A percentile compares a stretch with the other conserved stretches of the same genome.
Evolutionary conservation across 768 basidiomycete species (phyloP).

Genomic region (Mrakia gelida): DNA sequence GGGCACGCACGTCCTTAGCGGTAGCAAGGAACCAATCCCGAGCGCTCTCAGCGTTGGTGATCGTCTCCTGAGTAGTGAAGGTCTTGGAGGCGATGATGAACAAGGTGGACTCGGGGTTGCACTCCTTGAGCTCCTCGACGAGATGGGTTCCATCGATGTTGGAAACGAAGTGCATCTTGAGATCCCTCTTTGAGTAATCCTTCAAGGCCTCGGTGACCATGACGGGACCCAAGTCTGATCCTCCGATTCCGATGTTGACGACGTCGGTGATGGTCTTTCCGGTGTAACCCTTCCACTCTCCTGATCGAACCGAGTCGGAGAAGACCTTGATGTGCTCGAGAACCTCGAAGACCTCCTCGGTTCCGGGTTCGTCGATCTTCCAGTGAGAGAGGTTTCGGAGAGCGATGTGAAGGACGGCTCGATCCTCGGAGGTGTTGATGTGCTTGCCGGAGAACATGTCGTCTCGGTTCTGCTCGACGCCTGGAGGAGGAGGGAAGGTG

Average conservation of each 20-base stretch:
- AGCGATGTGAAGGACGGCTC: constrained; percentile 92
- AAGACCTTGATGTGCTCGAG: constrained; percentile 89
- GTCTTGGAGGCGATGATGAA: constrained; percentile 99
- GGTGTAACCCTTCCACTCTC: constrained; percentile 94
- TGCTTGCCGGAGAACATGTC: constrained; percentile 94
- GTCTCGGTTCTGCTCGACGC: constrained; percentile 76
- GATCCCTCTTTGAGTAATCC: constrained; percentile 80
- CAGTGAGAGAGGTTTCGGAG: constrained; percentile 69
- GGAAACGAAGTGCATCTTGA: constrained; percentile 82
- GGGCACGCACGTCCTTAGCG: constrained; percentile 62
- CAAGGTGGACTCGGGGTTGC: constrained; percentile 85
- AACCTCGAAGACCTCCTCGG: constrained; percentile 73
- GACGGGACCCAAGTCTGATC: constrained; percentile 94
- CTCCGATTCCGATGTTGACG: constrained; percentile 98
- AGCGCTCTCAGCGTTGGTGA: constrained; percentile 94
- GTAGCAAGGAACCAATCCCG: constrained; percentile 84
- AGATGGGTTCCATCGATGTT: constrained; percentile 99
- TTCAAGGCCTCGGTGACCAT: constrained; percentile 99
- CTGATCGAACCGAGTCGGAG: constrained; percentile 73
- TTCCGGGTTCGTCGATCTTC: constrained; percentile 73
- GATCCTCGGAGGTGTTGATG: constrained; percentile 98
- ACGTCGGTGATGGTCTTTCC: constrained; percentile 90
- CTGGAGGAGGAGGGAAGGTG: constrained; percentile 27
- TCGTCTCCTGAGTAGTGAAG: constrained; percentile 99
- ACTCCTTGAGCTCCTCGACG: constrained; percentile 73